Conservation (phyloP, 106 monocot species). For the Agapanthus africanus region DNA sequence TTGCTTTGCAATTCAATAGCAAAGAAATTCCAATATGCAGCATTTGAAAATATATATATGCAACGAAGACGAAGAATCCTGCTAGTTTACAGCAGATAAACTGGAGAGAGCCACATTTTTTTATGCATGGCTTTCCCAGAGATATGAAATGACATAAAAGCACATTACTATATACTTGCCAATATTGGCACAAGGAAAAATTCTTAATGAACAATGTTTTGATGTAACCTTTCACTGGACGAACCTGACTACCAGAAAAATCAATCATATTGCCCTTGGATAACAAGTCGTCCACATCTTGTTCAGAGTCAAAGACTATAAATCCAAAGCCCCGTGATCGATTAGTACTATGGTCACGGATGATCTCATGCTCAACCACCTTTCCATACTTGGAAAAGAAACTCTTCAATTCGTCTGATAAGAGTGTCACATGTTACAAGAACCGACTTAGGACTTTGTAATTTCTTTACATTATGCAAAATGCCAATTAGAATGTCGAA, state of each 20-base stretch:
- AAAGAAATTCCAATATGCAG: background rate
- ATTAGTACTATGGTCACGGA: constrained; percentile 79
- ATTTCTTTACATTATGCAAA: background rate
- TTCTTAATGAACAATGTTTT: constrained; percentile 1
- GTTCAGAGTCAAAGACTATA: constrained; percentile 68
- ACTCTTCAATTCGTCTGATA: constrained; percentile 64
- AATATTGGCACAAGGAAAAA: background rate
- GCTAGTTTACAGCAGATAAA: background rate
- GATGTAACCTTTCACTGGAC: constrained; percentile 8
- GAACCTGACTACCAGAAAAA: constrained; percentile 73
- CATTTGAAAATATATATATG: constrained; percentile 1
- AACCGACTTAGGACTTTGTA: background rate
- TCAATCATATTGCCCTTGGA: constrained; percentile 88
- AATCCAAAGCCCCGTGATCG: constrained; percentile 93
- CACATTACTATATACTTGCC: background rate
- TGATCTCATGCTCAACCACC: constrained; percentile 81
- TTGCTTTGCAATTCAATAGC: background rate
- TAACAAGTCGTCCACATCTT: constrained; percentile 76
- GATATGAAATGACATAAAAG: background rate
- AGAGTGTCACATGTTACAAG: constrained; percentile 1
- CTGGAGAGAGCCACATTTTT: background rate
- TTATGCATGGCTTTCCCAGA: background rate
- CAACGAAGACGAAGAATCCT: constrained; percentile 13
- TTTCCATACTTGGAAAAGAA: constrained; percentile 75
- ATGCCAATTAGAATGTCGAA: background rate